These are phyloP conservation scores for Globisporangium takayamanum DNA, from an alignment of 352 stramenopile genomes.

Conservation along the genomic window DNA sequence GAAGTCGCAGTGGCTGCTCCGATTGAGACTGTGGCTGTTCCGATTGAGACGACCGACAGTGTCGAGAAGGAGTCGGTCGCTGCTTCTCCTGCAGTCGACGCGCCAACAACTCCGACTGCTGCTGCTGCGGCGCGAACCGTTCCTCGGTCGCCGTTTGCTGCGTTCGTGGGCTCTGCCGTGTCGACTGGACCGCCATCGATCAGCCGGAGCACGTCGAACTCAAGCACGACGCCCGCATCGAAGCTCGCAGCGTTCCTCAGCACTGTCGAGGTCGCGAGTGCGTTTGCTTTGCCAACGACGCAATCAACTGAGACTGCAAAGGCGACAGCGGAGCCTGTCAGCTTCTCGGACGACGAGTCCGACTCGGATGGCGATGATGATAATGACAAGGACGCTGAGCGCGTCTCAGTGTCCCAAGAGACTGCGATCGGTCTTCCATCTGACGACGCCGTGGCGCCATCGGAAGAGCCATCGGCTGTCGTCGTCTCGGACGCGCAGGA, in stretches of 20 bases:
- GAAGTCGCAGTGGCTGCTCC: background rate
- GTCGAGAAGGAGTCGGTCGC: background rate
- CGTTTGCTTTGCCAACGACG: conserved; percentile 6
- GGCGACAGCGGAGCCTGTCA: background rate
- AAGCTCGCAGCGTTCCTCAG: conserved; percentile 64
- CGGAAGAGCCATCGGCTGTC: background rate
- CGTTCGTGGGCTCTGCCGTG: background rate
- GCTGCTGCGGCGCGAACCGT: background rate
- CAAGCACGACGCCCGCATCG: conserved; percentile 14
- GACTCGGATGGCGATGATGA: conserved; percentile 4
- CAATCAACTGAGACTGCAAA: conserved; percentile 12
- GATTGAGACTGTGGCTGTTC: background rate
- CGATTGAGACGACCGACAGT: background rate
- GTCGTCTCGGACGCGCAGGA: background rate
- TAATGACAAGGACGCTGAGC: background rate
- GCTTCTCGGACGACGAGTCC: background rate
- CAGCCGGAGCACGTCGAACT: conserved; percentile 9
- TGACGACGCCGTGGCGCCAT: background rate
- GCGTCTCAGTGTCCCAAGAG: conserved; percentile 9
- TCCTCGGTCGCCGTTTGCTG: background rate
- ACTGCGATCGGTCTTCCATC: conserved; percentile 1
- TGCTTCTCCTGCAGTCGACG: background rate
- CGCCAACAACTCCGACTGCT: conserved; percentile 1
- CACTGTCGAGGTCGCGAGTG: conserved; percentile 33
- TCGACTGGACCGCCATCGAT: background rate